A percentile compares a stretch with the other conserved stretches of the same genome.
phyloP scores from a whole-genome alignment of 2,329 filamentous ascomycete genomes.

The Fusarium ambrosium region DNA sequence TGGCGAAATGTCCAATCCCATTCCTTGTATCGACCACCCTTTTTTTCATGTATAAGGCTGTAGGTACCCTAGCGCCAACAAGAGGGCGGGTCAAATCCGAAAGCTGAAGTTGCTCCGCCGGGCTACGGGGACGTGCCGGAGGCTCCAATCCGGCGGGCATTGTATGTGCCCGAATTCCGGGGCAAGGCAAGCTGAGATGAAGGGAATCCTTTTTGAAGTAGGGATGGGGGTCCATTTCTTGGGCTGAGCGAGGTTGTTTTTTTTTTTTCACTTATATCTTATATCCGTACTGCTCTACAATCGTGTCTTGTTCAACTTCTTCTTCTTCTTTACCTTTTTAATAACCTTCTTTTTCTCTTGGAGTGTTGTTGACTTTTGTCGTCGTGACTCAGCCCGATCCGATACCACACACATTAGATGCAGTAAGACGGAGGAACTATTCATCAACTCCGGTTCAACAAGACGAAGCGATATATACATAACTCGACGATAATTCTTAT shows the following conservation, averaged over 20 bases:
- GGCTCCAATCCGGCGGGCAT: neutral
- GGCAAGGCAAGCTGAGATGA: neutral
- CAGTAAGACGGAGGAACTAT: conserved; percentile 15
- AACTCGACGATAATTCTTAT: neutral
- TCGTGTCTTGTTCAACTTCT: neutral
- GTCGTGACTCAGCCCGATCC: neutral
- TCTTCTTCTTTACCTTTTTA: neutral
- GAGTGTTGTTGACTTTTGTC: neutral
- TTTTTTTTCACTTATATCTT: neutral
- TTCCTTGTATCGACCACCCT: neutral
- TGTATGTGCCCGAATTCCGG: neutral
- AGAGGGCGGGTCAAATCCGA: neutral
- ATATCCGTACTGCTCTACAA: neutral
- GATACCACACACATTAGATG: neutral
- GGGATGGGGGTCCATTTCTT: neutral
- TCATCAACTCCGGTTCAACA: neutral
- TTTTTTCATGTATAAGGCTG: neutral
- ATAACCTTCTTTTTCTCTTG: neutral
- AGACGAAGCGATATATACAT: neutral
- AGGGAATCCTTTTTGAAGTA: neutral
- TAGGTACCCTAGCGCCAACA: neutral
- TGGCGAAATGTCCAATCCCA: neutral
- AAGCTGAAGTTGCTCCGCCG: conserved; percentile 4
- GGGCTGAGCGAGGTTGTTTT: neutral
- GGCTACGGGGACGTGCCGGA: conserved; percentile 1